Base-by-base conservation (phyloP, 192 early-diverging fungal genomes). In the Diversispora eburnea region DNA sequence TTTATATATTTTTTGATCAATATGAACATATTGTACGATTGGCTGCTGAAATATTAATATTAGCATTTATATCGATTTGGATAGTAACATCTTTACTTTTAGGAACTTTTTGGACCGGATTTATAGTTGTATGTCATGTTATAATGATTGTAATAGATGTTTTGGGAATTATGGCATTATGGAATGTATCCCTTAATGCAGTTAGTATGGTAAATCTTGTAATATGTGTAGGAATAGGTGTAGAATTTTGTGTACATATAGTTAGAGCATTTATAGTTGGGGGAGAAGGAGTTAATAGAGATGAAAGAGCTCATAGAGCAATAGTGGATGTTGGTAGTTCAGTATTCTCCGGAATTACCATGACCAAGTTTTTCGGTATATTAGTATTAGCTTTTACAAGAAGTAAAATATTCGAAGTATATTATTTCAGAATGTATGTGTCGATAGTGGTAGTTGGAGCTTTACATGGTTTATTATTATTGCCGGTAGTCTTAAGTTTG, bases 1-100 rank as follows among this genome's bases (percentile, higher is more conserved):
- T 86, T 70, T 88, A 90, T 69, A 81, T 88, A 58, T 90, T 90
- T 75, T 90, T 90, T 75, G 88, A 87, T 69, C 88, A 90, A 77
- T 90, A 90, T 56, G 73, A 82, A 8, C 78, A 83, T 39, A 86
- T 90, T 42, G 78, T 84, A 3, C 54, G 72, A 5, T 75, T 88
- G 77, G 81, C 87, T 4, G 42, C 81, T 10, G 77, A 85, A 8
- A 77, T 88, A 7, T 69, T 90, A 22, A 59, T 77, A 3, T 75
- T 84, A 39, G 88, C 85, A 15, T 79, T 85, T 62, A 4, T 84
- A 19, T 73, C 87, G 2, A 86, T 90, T 49, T 84, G 85, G 57
- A 3, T 85, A 49, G 82, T 87, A 17, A 87, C 86, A 0, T 77
- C 81, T 8, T 75, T 79, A 10, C 42, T 90, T 10, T 58, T 90